phyloP scores from a whole-genome alignment of 495 filamentous ascomycete species.

The Neurospora sp. region DNA sequence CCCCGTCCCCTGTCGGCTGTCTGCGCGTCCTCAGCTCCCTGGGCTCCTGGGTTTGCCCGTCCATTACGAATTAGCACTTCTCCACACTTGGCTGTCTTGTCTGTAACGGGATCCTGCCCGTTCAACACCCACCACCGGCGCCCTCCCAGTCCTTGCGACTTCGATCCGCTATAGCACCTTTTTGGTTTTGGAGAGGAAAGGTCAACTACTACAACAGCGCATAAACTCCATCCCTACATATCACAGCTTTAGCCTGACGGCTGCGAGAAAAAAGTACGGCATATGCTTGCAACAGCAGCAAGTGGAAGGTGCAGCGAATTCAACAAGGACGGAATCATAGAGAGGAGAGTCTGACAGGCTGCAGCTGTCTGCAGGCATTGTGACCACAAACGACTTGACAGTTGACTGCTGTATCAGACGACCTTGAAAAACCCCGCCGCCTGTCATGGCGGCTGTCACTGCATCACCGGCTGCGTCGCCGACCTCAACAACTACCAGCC shows the following conservation, averaged over 20 bases:
- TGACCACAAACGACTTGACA: not conserved
- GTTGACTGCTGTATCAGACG: not conserved
- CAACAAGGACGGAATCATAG: not conserved
- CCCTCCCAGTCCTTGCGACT: not conserved
- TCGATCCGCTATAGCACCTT: not conserved
- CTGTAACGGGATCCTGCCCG: not conserved
- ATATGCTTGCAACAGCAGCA: not conserved
- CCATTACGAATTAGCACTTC: not conserved
- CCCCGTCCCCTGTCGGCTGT: not conserved
- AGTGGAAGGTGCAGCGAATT: not conserved
- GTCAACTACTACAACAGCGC: not conserved
- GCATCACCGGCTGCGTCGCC: constrained; percentile 23
- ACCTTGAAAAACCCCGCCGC: constrained; percentile 1
- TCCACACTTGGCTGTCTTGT: not conserved
- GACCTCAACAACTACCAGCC: constrained; percentile 25
- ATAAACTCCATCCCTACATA: not conserved
- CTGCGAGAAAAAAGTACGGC: not conserved
- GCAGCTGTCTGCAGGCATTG: not conserved
- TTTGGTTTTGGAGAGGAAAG: not conserved
- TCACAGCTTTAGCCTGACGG: not conserved
- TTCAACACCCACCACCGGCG: not conserved
- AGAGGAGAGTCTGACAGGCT: not conserved
- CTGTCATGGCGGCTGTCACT: constrained; percentile 37
- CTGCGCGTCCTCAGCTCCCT: not conserved
- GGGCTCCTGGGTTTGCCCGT: not conserved